Percentiles rank a stretch among this genome's conserved stretches.
Evolutionary conservation across 768 basidiomycete species (phyloP).

Genomic region (Lactarius vividus): DNA sequence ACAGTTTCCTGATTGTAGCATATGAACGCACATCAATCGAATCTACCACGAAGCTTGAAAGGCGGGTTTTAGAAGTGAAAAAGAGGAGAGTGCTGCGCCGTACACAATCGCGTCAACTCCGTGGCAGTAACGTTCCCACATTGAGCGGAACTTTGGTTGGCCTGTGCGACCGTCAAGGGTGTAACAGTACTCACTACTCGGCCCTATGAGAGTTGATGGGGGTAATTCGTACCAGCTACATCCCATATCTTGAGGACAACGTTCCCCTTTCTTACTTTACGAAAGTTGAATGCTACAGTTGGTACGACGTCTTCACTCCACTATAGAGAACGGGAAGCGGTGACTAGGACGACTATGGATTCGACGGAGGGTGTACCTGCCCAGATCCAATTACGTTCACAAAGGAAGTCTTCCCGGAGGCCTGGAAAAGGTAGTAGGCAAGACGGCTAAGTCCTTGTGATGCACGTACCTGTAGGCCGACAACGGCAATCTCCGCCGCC

Average conservation of each 20-base stretch:
- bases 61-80: background rate
- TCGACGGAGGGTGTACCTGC: conserved; percentile 45
- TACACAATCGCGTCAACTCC: conserved; percentile 93
- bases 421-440: conserved; percentile 43
- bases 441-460: background rate
- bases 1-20: background rate
- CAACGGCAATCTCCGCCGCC: conserved; percentile 85
- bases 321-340: conserved; percentile 37
- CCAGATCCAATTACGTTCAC: conserved; percentile 90
- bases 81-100: conserved; percentile 31
- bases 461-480: conserved; percentile 73
- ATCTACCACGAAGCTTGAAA: conserved; percentile 86
- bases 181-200: background rate
- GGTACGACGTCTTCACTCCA: conserved; percentile 98
- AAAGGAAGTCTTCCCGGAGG: conserved; percentile 93
- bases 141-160: conserved; percentile 90
- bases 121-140: conserved; percentile 94
- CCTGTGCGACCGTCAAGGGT: conserved; percentile 41
- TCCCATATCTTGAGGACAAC: conserved; percentile 95
- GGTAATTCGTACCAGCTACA: conserved; percentile 65
- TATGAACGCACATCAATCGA: conserved; percentile 68
- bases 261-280: conserved; percentile 85
- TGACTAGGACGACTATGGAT: background rate
- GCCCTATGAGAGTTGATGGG: background rate
- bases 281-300: conserved; percentile 90